Evolutionary conservation across 352 stramenopile genomes (phyloP).

Genomic region (Globisporangium perplexum): DNA sequence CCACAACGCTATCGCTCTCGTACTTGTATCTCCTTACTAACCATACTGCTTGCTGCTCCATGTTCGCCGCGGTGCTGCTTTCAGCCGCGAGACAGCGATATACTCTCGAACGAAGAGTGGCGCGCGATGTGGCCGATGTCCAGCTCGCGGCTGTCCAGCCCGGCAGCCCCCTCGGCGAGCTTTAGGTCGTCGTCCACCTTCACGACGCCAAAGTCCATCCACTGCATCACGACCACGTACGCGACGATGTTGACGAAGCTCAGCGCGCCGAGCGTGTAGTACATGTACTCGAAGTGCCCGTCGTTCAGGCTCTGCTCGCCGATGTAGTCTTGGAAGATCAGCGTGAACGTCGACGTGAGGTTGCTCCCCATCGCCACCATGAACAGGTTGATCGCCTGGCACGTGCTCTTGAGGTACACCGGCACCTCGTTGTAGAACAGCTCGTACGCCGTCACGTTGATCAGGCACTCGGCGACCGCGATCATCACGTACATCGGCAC

Average conservation of each 20-base stretch:
- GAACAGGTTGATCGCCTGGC: slow-evolving; percentile 85
- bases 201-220: slow-evolving; percentile 86
- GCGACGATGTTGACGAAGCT: slow-evolving; percentile 66
- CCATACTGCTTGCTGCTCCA: neutral
- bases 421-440: slow-evolving; percentile 87
- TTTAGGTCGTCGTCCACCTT: slow-evolving; percentile 65
- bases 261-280: slow-evolving; percentile 70
- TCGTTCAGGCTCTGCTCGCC: slow-evolving; percentile 65
- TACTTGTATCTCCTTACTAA: neutral
- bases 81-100: slow-evolving; percentile 18
- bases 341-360: slow-evolving; percentile 84
- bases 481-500: slow-evolving; percentile 80
- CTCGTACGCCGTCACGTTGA: slow-evolving; percentile 87
- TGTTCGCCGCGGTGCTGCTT: too few species aligned
- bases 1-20: neutral
- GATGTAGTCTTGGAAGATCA: slow-evolving; percentile 78
- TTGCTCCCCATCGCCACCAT: slow-evolving; percentile 87
- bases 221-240: slow-evolving; percentile 80
- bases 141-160: slow-evolving; percentile 29
- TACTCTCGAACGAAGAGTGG: slow-evolving; percentile 73
- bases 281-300: slow-evolving; percentile 89
- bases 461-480: slow-evolving; percentile 81
- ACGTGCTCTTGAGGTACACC: slow-evolving; percentile 85
- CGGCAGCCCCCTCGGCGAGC: slow-evolving; percentile 42
- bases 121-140: slow-evolving; percentile 65